These are phyloP conservation scores for Wickerhamomyces sydowiorum DNA, from an alignment of 805 yeast genomes.

Conservation along the genomic window DNA sequence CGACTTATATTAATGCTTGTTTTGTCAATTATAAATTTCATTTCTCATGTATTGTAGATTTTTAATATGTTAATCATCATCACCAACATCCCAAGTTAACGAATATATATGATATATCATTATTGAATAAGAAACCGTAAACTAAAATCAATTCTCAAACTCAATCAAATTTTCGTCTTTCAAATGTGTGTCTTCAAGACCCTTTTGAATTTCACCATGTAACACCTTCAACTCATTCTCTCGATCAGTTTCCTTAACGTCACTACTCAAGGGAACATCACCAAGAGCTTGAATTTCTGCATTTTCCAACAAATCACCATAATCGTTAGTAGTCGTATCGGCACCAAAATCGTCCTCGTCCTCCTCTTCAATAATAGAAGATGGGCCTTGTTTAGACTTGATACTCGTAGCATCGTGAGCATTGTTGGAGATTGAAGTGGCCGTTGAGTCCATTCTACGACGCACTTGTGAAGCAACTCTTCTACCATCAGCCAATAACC, in stretches of 20 bases:
- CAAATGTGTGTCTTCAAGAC: slow-evolving; percentile 4
- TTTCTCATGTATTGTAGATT: too few species aligned
- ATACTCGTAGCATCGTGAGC: slow-evolving; percentile 5
- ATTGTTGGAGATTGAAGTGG: slow-evolving; percentile 22
- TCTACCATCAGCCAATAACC: slow-evolving; percentile 86
- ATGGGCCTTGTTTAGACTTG: slow-evolving; percentile 5
- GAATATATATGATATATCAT: too few species aligned
- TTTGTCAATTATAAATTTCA: too few species aligned
- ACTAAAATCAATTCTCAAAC: slow-evolving; percentile 34
- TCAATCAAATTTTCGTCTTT: slow-evolving; percentile 33
- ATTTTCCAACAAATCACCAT: slow-evolving; percentile 41
- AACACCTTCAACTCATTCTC: slow-evolving; percentile 23
- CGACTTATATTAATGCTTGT: background rate
- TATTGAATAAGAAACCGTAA: too few species aligned
- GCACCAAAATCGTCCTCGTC: slow-evolving; percentile 50
- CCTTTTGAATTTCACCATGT: slow-evolving; percentile 19
- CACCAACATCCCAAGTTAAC: too few species aligned
- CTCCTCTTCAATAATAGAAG: slow-evolving; percentile 18
- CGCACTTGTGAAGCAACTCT: slow-evolving; percentile 88
- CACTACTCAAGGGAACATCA: slow-evolving; percentile 21
- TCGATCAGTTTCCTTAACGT: slow-evolving; percentile 7
- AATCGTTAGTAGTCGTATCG: slow-evolving; percentile 33
- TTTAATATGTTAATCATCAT: too few species aligned
- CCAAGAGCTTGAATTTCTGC: slow-evolving; percentile 40
- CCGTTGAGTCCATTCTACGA: slow-evolving; percentile 75